Evolutionary conservation across 1,284 basidiomycete species (phyloP).

Genomic region (Ganoderma lingzhi): DNA sequence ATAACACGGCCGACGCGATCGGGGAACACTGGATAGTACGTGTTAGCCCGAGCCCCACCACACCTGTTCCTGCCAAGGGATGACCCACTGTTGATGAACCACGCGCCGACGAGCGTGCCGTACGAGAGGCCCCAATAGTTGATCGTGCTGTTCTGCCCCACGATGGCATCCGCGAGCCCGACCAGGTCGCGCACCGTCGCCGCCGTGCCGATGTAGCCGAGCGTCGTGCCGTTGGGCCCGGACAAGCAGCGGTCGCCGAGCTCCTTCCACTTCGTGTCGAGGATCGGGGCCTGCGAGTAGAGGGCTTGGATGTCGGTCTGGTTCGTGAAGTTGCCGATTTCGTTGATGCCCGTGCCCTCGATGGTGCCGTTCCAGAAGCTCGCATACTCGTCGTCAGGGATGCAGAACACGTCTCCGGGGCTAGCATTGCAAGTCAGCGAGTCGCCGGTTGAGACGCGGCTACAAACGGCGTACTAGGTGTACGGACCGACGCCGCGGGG

Average conservation of each 20-base stretch:
- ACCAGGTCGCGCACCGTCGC: slow-evolving; percentile 33
- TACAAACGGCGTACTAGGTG: slow-evolving; percentile 19
- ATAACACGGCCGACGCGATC: slow-evolving; percentile 31
- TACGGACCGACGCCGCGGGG: slow-evolving; percentile 27
- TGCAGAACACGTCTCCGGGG: slow-evolving; percentile 28
- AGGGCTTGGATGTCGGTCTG: slow-evolving; percentile 24
- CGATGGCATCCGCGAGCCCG: slow-evolving; percentile 29
- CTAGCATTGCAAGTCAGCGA: background rate
- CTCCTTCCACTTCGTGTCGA: slow-evolving; percentile 22
- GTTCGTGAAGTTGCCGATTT: slow-evolving; percentile 27
- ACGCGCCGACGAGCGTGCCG: slow-evolving; percentile 28
- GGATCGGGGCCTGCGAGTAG: slow-evolving; percentile 18
- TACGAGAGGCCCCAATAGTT: slow-evolving; percentile 31
- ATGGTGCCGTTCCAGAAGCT: slow-evolving; percentile 28
- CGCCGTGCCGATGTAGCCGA: slow-evolving; percentile 30
- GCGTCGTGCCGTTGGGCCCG: slow-evolving; percentile 18
- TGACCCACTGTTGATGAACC: slow-evolving; percentile 29
- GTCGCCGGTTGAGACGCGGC: background rate
- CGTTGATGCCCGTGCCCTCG: slow-evolving; percentile 19
- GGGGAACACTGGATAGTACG: slow-evolving; percentile 22
- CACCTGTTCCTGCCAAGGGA: background rate
- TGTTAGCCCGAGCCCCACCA: background rate
- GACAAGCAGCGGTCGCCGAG: slow-evolving; percentile 25
- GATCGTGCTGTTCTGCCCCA: slow-evolving; percentile 23
- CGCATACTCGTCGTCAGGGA: slow-evolving; percentile 21